These are phyloP conservation scores for Amphicarpaea edgeworthii DNA, from an alignment of 306 rosid genomes.

Conservation along the genomic window DNA sequence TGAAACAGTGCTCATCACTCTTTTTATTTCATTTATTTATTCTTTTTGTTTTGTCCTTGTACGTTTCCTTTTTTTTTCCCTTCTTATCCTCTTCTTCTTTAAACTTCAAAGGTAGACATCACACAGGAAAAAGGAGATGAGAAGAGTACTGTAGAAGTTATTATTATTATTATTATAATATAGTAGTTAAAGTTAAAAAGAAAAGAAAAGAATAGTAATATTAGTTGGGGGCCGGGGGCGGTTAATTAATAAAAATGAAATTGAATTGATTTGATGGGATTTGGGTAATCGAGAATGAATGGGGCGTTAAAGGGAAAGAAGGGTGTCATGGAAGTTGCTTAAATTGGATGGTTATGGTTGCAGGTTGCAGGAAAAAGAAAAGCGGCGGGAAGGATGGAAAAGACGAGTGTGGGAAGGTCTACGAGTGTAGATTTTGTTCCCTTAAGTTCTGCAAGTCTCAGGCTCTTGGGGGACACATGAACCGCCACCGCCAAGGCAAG, in stretches of 20 bases:
- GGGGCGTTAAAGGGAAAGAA: constrained; percentile 39
- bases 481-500: constrained; percentile 99
- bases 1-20: constrained; percentile 35
- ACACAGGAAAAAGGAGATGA: constrained; percentile 31
- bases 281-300: constrained; percentile 46
- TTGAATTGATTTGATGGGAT: constrained; percentile 29
- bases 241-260: neutral
- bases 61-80: neutral
- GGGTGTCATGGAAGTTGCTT: constrained; percentile 50
- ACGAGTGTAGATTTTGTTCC: constrained; percentile 99
- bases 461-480: constrained; percentile 99
- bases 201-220: no score
- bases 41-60: constrained; percentile 10
- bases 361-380: constrained; percentile 88
- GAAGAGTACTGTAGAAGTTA: no score
- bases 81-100: neutral
- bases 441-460: constrained; percentile 99
- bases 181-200: no score
- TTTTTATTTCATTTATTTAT: neutral
- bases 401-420: constrained; percentile 89
- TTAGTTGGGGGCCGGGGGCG: neutral
- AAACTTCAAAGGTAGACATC: neutral
- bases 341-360: constrained; percentile 51
- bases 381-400: constrained; percentile 84
- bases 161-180: no score